These are phyloP conservation scores for Pleoardoris graminearum DNA, from an alignment of 2,329 filamentous ascomycete species.

Conservation along the genomic window DNA sequence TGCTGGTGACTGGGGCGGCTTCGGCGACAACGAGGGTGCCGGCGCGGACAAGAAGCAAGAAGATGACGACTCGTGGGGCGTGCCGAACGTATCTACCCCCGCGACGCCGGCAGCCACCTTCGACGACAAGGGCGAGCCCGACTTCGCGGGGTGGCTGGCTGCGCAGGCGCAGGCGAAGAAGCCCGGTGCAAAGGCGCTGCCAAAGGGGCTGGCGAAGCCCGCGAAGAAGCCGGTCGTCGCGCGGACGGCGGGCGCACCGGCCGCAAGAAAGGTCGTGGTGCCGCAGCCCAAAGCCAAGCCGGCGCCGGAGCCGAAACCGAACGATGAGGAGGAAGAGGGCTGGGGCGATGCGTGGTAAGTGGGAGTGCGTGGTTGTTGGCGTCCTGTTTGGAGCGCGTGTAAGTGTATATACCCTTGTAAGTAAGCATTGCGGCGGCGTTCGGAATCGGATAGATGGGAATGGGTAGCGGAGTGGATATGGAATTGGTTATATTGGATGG, in stretches of 20 bases:
- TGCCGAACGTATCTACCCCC: constrained; percentile 47
- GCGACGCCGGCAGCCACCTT: constrained; percentile 58
- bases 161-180: constrained; percentile 80
- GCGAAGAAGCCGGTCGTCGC: constrained; percentile 40
- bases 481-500: no score
- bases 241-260: constrained; percentile 35
- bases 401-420: constrained; percentile 4
- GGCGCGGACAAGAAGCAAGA: constrained; percentile 46
- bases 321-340: constrained; percentile 47
- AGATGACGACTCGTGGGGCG: constrained; percentile 58
- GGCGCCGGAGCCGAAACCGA: constrained; percentile 43
- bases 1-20: constrained; percentile 73
- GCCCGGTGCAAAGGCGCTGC: constrained; percentile 65
- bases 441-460: constrained; percentile 8
- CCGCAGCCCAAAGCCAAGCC: constrained; percentile 34
- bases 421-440: constrained; percentile 27
- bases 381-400: not conserved
- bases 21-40: constrained; percentile 58
- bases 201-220: constrained; percentile 79
- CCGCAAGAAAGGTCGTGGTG: constrained; percentile 35
- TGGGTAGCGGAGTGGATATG: constrained; percentile 1
- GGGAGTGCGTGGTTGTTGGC: not conserved
- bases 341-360: constrained; percentile 47
- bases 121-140: constrained; percentile 85
- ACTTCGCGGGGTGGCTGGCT: constrained; percentile 93